These are phyloP conservation scores for Xylaria sp. DNA, from an alignment of 2,329 filamentous ascomycete genomes.

Conservation along the genomic window DNA sequence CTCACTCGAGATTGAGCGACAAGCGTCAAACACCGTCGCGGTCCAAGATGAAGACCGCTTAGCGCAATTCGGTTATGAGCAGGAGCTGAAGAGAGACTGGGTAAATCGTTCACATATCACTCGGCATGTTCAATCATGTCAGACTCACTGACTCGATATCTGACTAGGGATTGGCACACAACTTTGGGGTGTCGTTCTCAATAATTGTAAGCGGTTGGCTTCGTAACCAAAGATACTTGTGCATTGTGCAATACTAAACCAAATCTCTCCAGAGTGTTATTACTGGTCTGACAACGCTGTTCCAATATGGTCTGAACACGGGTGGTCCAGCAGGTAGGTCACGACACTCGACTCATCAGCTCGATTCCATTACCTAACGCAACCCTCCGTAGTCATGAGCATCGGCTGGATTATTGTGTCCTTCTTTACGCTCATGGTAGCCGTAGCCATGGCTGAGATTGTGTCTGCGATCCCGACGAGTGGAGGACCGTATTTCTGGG, in stretches of 20 bases:
- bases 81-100: slow-evolving; percentile 68
- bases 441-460: slow-evolving; percentile 67
- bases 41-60: slow-evolving; percentile 61
- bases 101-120: slow-evolving; percentile 13
- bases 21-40: slow-evolving; percentile 41
- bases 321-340: slow-evolving; percentile 58
- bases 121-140: background rate
- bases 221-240: background rate
- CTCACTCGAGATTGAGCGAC: slow-evolving; percentile 41
- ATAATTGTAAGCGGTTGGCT: slow-evolving; percentile 61
- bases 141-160: slow-evolving; percentile 1
- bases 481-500: slow-evolving; percentile 70
- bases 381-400: slow-evolving; percentile 39
- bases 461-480: slow-evolving; percentile 67
- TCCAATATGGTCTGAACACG: slow-evolving; percentile 65
- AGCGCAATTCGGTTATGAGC: slow-evolving; percentile 68
- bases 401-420: slow-evolving; percentile 63
- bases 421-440: slow-evolving; percentile 66
- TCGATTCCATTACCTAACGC: slow-evolving; percentile 6
- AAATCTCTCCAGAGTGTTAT: slow-evolving; percentile 62
- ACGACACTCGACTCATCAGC: background rate
- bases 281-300: slow-evolving; percentile 68
- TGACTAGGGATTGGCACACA: slow-evolving; percentile 60
- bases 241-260: slow-evolving; percentile 1
- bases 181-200: slow-evolving; percentile 70